These are phyloP conservation scores for Colletotrichum sojae DNA, from an alignment of 2,329 filamentous ascomycete genomes.

Conservation along the genomic window DNA sequence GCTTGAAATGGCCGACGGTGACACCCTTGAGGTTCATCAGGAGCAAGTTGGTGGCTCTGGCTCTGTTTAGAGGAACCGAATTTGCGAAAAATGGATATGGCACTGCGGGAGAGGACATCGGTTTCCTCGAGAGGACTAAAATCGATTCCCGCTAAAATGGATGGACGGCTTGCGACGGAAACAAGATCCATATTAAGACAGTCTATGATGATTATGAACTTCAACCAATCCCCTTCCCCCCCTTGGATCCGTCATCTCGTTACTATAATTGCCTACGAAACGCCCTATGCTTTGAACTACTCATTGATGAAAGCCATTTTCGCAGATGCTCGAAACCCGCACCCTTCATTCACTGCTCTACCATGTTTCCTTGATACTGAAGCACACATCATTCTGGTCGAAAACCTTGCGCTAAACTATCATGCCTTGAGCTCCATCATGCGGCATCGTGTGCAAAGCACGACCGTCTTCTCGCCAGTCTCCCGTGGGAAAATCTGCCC, in stretches of 20 bases:
- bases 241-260: neutral
- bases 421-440: constrained; percentile 71
- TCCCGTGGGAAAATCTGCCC: constrained; percentile 76
- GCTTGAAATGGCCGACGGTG: constrained; percentile 97
- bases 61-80: constrained; percentile 19
- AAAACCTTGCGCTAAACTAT: constrained; percentile 37
- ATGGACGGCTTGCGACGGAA: constrained; percentile 9
- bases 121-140: constrained; percentile 22
- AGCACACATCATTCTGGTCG: neutral
- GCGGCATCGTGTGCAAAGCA: constrained; percentile 74
- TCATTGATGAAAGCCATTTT: neutral
- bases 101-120: constrained; percentile 16
- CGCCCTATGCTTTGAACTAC: neutral
- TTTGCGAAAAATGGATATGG: neutral
- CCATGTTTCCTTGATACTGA: too few species aligned
- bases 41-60: constrained; percentile 93
- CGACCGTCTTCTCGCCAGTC: constrained; percentile 49
- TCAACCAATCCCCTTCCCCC: neutral
- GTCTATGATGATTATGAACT: constrained; percentile 39
- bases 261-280: neutral
- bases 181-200: constrained; percentile 23
- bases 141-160: constrained; percentile 20
- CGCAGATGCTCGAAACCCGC: neutral
- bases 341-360: too few species aligned
- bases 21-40: constrained; percentile 97